Evolutionary conservation across 106 monocot genomes (phyloP), one percentile per base, ranked within the genome.

Genomic region (Dioscorea dumetorum): DNA sequence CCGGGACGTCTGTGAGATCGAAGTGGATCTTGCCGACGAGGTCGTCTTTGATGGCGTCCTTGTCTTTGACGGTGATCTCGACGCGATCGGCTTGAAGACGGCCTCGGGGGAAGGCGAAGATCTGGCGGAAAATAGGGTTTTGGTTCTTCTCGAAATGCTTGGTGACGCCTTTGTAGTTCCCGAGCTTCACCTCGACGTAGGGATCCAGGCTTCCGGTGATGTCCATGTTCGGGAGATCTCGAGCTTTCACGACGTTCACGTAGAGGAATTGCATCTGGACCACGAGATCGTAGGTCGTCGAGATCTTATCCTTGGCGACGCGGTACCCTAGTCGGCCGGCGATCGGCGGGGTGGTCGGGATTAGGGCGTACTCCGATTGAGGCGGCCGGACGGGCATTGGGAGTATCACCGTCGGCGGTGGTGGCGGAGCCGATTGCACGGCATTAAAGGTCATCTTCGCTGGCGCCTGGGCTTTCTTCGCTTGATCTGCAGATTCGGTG

Each of bases 241-340:
- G 70, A 2, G 95, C 95, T 74, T 95, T 95, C 17, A 91, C 95
- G 20, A 95, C 85, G 66, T 61, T 85, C 18, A 95, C 91, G 62
- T 95, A 95, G 17, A 95, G 83, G 72, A 67, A 94, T 17, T 74
- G 67, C 90, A 94, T 94, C 78, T 76, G 90, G 72, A 88, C 90
- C 34, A 95, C 95, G 31, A 95, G 77, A 64, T 95, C 95, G 68
- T 91, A 95, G 48, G 94, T 95, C 60, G 85, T 87, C 6, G 85
- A 53, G 21, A 91, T 91, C 85, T 91, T 91, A 68, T 88, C 87
- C 15, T 71, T 57, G 24, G 66, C 57, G 24, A 62, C 57, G 23
- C 86, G 50, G 78, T 71, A 75, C 24, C 90, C 73, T 12, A 68
- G 28, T 22, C 83, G 70, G 23, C 82, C 73, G 67, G 94, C 81